A percentile compares a stretch with the other conserved stretches of the same genome.
Conservation (phyloP, 2,329 filamentous ascomycete species). For the Trichoderma pleuroti region DNA sequence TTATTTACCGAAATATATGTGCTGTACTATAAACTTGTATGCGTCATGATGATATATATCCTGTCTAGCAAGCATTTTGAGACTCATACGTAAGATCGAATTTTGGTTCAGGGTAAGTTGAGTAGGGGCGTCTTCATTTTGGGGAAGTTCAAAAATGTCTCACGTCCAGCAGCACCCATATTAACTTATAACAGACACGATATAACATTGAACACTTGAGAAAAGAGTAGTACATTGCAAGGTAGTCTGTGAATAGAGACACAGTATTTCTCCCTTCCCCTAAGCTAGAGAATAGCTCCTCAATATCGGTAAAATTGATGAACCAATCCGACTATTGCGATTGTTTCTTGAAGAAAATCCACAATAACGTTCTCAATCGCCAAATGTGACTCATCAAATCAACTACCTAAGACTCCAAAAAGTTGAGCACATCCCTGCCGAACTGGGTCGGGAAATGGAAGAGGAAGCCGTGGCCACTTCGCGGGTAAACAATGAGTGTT, state of each 20-base stretch:
- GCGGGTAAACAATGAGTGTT: not conserved
- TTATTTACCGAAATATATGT: not conserved
- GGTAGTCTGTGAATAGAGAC: not conserved
- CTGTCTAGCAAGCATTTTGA: not conserved
- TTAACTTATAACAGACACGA: not conserved
- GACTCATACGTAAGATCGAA: too few relatives aligned
- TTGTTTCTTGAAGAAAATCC: not conserved
- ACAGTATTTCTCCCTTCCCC: not conserved
- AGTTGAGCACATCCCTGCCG: not conserved
- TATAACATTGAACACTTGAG: not conserved
- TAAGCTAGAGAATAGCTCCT: not conserved
- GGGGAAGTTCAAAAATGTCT: not conserved
- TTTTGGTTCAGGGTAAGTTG: not conserved
- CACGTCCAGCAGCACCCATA: not conserved
- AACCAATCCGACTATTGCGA: not conserved
- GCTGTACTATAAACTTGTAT: not conserved
- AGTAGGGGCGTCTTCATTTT: not conserved
- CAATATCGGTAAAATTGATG: too few relatives aligned
- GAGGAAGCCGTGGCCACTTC: not conserved
- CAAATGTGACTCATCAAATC: not conserved
- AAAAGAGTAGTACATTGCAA: not conserved
- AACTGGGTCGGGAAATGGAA: not conserved
- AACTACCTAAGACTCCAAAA: not conserved
- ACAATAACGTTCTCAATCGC: not conserved
- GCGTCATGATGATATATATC: not conserved